A percentile compares a stretch with the other conserved stretches of the same genome.
phyloP scores from a whole-genome alignment of 106 monocot genomes.

The Allium cepa region DNA sequence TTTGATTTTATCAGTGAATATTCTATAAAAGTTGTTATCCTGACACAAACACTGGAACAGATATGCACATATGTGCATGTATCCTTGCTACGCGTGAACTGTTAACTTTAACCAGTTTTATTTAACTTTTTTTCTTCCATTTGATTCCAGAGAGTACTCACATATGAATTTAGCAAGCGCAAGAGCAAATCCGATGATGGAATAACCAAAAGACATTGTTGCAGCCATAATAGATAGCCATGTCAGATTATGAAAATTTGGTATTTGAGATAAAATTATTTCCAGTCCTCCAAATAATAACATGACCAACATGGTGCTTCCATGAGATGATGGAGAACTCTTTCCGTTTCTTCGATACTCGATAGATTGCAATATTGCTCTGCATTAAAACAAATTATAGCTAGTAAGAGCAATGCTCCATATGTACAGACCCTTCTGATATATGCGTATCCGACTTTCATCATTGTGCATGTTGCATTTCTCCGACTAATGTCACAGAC shows the following conservation, averaged over 20 bases:
- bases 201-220: slow-evolving; percentile 80
- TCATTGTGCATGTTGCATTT: no score
- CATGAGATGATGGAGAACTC: slow-evolving; percentile 26
- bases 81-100: not conserved
- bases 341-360: slow-evolving; percentile 58
- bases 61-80: not conserved
- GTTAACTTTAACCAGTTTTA: not conserved
- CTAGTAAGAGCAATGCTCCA: not conserved
- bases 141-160: slow-evolving; percentile 3
- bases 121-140: not conserved
- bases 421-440: not conserved
- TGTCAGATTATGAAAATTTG: slow-evolving; percentile 72
- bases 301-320: slow-evolving; percentile 32
- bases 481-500: no score
- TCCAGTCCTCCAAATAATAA: slow-evolving; percentile 62
- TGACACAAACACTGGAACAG: not conserved
- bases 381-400: slow-evolving; percentile 8
- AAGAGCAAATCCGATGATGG: slow-evolving; percentile 58
- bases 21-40: not conserved
- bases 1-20: not conserved
- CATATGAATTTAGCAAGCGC: slow-evolving; percentile 77
- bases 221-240: slow-evolving; percentile 77
- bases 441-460: no score
- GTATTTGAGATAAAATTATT: slow-evolving; percentile 58
- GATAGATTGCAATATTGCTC: slow-evolving; percentile 52